Conservation (phyloP, 495 filamentous ascomycete species). For the Aspergillus bertholletiae region DNA sequence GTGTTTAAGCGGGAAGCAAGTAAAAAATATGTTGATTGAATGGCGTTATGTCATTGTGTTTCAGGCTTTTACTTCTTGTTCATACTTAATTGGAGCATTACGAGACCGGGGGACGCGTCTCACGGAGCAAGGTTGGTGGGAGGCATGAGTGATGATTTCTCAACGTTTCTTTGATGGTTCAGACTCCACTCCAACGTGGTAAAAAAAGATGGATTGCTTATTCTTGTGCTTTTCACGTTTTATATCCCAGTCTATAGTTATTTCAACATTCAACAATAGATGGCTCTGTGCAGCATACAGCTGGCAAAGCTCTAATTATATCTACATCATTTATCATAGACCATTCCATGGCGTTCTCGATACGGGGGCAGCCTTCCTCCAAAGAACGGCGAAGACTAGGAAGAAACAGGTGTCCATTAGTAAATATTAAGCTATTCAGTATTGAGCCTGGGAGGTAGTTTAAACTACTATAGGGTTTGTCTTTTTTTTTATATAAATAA, state of each 20-base stretch:
- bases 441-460: no score
- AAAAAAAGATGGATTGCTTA: not conserved
- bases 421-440: no score
- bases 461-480: no score
- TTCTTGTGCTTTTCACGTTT: not conserved
- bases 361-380: no score
- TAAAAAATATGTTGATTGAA: not conserved
- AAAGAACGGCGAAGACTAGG: no score
- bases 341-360: not conserved
- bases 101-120: conserved; percentile 15
- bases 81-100: conserved; percentile 5
- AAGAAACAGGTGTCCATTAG: no score
- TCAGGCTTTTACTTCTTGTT: conserved; percentile 6
- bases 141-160: conserved; percentile 14
- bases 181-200: not conserved
- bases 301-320: not conserved
- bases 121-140: conserved; percentile 9
- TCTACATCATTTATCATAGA: not conserved
- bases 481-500: no score
- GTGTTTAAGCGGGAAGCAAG: conserved; percentile 10
- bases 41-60: not conserved
- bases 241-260: not conserved
- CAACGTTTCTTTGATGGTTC: not conserved
- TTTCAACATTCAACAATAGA: not conserved
- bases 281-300: not conserved